Base-by-base conservation (phyloP, 371 early-diverging fungal genomes). In the Nematocida ausubeli region DNA sequence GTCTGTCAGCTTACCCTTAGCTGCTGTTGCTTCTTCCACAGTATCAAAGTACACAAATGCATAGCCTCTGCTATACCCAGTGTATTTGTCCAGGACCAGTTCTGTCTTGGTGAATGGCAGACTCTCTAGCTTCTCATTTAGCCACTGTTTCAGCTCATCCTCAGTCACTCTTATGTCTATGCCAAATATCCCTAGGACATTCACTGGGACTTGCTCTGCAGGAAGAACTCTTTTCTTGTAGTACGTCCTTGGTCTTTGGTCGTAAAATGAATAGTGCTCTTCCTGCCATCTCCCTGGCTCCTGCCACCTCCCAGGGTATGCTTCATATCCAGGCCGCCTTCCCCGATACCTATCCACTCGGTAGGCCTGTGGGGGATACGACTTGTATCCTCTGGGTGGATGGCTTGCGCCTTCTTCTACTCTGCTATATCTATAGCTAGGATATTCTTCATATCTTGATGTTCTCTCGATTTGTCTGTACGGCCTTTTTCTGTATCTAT, bases 41-140 rank as follows among this genome's bases (percentile, higher is more conserved):
- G 82, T 71, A 5, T 80, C 40, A 65, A 85, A 85, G 44, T 85
- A 82, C 1, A 85, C 55, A 67, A 85, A 85, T 32, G 80, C 83
- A 82, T 82, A 85, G 42, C 83, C 82, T 49, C 75, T 55, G 54
- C 78, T 70, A 35, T 70, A 52, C 42, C 69, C 65, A 3, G 81
- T 83, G 32, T 78, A 51, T 44, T 72, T 80, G 58, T 85, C 83
- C 22, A 68, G 47, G 16, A 85, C 65, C 14, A 83, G 47, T 19
- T 75, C 62, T 4, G 82, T 30, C 37, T 81, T 70, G 30, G 51
- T 65, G 44, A 80, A 70, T 62, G 39, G 26, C 40, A 82, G 67
- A 22, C 78, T 78, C 40, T 64, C 40, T 16, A 84, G 40, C 26
- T 68, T 58, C 51, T 83, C 81, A 34, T 32, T 62, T n/a, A 85